Evolutionary conservation across 108 stramenopile species (phyloP).

Genomic region (Pseudonitzschia delicatissima): DNA sequence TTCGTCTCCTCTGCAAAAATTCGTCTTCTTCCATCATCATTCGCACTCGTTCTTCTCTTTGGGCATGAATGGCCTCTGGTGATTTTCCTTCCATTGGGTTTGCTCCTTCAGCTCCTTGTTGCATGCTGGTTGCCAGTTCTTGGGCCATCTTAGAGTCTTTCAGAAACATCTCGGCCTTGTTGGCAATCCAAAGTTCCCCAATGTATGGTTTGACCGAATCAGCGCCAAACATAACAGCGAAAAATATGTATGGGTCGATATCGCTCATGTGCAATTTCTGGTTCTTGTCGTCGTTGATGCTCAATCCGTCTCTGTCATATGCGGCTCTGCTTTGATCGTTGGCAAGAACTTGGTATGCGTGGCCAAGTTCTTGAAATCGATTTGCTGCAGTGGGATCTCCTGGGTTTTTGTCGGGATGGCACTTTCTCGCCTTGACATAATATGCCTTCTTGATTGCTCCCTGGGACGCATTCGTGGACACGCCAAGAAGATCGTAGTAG

Average conservation of each 20-base stretch:
- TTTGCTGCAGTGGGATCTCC: slow-evolving; percentile 79
- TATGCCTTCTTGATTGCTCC: slow-evolving; percentile 92
- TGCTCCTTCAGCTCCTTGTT: slow-evolving; percentile 3
- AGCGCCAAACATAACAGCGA: slow-evolving; percentile 88
- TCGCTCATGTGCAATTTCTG: slow-evolving; percentile 55
- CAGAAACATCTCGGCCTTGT: slow-evolving; percentile 71
- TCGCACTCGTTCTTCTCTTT: slow-evolving; percentile 39
- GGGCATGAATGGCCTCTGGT: slow-evolving; percentile 1
- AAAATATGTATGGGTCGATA: slow-evolving; percentile 85
- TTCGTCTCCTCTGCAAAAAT: slow-evolving; percentile 71
- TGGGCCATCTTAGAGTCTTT: slow-evolving; percentile 58
- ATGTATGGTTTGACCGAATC: slow-evolving; percentile 79
- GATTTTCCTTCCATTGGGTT: neutral
- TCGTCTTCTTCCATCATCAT: slow-evolving; percentile 56
- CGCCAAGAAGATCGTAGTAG: slow-evolving; percentile 85
- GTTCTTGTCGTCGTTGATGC: slow-evolving; percentile 37
- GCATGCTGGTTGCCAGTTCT: slow-evolving; percentile 28
- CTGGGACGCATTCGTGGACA: slow-evolving; percentile 72
- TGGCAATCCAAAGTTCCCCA: slow-evolving; percentile 86
- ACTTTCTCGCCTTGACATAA: slow-evolving; percentile 77
- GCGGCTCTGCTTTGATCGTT: slow-evolving; percentile 76
- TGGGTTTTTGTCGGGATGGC: slow-evolving; percentile 86
- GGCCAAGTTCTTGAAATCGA: slow-evolving; percentile 86
- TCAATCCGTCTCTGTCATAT: slow-evolving; percentile 84
- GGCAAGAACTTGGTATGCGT: slow-evolving; percentile 89